These are phyloP conservation scores for Thelephora aurantiotincta DNA, from an alignment of 768 basidiomycete species.

Conservation along the genomic window DNA sequence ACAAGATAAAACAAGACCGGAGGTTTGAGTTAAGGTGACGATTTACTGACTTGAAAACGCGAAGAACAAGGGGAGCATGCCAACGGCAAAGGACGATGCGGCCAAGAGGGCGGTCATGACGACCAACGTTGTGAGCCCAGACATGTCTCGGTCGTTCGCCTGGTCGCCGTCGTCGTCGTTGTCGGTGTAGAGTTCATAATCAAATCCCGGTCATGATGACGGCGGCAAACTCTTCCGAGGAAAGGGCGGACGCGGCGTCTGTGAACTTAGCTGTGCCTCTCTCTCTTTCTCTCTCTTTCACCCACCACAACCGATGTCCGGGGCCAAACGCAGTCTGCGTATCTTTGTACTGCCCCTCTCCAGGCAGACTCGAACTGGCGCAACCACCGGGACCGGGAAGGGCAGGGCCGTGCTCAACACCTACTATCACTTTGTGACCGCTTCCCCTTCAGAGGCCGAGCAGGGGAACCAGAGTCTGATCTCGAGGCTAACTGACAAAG, in stretches of 20 bases:
- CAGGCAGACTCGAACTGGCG: background rate
- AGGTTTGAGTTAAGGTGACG: background rate
- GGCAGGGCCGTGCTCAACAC: conserved; percentile 15
- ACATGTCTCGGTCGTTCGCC: conserved; percentile 11
- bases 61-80: conserved; percentile 65
- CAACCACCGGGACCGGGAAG: background rate
- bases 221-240: too few relatives aligned
- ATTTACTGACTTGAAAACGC: conserved; percentile 49
- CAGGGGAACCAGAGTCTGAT: conserved; percentile 12
- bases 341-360: background rate
- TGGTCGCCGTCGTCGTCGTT: conserved; percentile 1
- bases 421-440: conserved; percentile 28
- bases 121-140: conserved; percentile 25
- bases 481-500: background rate
- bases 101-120: conserved; percentile 52
- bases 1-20: background rate
- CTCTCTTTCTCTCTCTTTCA: too few relatives aligned
- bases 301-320: background rate
- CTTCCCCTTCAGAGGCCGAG: conserved; percentile 12
- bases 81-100: conserved; percentile 48
- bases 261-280: too few relatives aligned
- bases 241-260: too few relatives aligned
- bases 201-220: too few relatives aligned
- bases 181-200: background rate
- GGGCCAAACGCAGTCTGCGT: background rate